Percentiles rank a stretch among this genome's conserved stretches.
These are phyloP conservation scores for Venturia aucupariae DNA, from an alignment of 2,329 filamentous ascomycete genomes.

Conservation along the genomic window DNA sequence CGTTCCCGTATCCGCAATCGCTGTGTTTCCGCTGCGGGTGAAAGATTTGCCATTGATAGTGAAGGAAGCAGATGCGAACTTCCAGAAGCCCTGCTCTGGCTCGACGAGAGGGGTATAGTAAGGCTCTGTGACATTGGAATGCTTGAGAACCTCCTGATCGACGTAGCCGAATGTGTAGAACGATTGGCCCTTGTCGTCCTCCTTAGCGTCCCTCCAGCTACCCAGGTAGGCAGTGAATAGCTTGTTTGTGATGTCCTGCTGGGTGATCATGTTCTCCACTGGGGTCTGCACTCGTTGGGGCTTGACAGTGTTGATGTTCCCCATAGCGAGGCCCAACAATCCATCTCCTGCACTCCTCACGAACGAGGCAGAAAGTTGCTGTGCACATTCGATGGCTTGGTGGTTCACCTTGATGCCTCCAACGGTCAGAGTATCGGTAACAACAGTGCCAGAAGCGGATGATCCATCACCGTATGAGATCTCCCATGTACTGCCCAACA, in stretches of 20 bases:
- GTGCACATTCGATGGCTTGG: slow-evolving; percentile 58
- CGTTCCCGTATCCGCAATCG: slow-evolving; percentile 65
- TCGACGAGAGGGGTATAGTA: slow-evolving; percentile 51
- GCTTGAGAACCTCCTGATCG: slow-evolving; percentile 51
- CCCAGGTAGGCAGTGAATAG: slow-evolving; percentile 59
- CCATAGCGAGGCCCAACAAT: slow-evolving; percentile 57
- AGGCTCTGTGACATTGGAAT: slow-evolving; percentile 45
- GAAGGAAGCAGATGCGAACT: slow-evolving; percentile 49
- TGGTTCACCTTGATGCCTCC: slow-evolving; percentile 52
- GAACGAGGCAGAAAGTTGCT: slow-evolving; percentile 50
- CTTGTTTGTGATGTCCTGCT: slow-evolving; percentile 46
- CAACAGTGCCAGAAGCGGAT: slow-evolving; percentile 55
- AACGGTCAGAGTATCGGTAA: slow-evolving; percentile 52
- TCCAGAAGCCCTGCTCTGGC: slow-evolving; percentile 59
- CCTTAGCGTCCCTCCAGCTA: slow-evolving; percentile 41
- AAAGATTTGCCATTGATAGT: slow-evolving; percentile 49
- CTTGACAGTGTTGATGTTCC: slow-evolving; percentile 54
- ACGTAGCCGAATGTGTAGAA: slow-evolving; percentile 71
- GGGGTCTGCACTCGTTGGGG: slow-evolving; percentile 50
- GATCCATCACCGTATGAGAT: slow-evolving; percentile 62
- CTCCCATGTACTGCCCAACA: slow-evolving; percentile 47
- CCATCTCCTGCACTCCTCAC: slow-evolving; percentile 49
- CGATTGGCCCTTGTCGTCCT: slow-evolving; percentile 36
- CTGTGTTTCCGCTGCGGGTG: slow-evolving; percentile 46
- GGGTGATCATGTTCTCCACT: slow-evolving; percentile 59